phyloP scores from a whole-genome alignment of 257 asterid species.

The Striga asiatica region DNA sequence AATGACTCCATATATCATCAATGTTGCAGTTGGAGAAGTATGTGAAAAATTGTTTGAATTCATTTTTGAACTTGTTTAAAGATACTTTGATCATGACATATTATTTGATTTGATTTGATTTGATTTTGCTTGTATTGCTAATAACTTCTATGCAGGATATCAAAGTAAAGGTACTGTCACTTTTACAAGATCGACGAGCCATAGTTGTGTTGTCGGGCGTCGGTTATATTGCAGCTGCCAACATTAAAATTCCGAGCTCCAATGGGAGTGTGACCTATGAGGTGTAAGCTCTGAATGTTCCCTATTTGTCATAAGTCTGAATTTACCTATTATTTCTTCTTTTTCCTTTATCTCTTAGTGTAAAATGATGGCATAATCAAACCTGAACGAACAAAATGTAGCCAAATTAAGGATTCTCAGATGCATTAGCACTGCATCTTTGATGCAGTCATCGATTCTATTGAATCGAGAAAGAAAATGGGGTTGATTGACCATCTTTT shows the following conservation, averaged over 20 bases:
- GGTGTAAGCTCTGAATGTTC: slow-evolving; percentile 32
- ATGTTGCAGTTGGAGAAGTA: slow-evolving; percentile 68
- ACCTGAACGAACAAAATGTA: too few species aligned
- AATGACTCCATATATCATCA: slow-evolving; percentile 64
- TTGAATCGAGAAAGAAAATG: too few species aligned
- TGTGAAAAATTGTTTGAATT: not conserved
- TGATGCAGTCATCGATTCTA: too few species aligned
- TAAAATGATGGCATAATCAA: too few species aligned
- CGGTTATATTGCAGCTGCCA: slow-evolving; percentile 69
- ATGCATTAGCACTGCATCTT: too few species aligned
- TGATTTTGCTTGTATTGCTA: too few species aligned
- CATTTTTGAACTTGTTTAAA: not conserved
- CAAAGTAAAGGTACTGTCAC: slow-evolving; percentile 47
- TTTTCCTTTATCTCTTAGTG: too few species aligned
- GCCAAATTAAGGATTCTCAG: too few species aligned
- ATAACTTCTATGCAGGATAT: slow-evolving; percentile 49
- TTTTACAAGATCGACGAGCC: slow-evolving; percentile 53
- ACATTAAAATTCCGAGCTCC: slow-evolving; percentile 48
- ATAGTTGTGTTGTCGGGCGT: slow-evolving; percentile 58
- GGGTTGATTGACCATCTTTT: too few species aligned
- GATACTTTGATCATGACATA: not conserved
- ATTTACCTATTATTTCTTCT: too few species aligned
- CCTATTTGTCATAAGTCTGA: not conserved
- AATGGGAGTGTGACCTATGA: slow-evolving; percentile 71
- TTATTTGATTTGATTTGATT: not conserved